Evolutionary conservation across 805 yeast species (phyloP).

Genomic region (Candida krabiensis): DNA sequence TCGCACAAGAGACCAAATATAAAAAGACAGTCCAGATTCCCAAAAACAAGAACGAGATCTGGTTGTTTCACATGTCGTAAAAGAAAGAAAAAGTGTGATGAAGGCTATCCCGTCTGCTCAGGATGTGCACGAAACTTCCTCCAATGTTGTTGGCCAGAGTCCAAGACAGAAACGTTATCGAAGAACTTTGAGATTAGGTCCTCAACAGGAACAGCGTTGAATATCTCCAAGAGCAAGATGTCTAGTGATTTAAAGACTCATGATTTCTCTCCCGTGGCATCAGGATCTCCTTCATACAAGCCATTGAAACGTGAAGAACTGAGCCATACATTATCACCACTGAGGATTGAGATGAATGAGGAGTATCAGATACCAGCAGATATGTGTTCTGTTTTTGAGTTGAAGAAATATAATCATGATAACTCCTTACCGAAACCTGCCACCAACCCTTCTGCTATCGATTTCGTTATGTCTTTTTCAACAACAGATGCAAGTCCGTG

Average conservation of each 20-base stretch:
- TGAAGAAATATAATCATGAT: slow-evolving; percentile 23
- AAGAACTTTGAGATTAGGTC: slow-evolving; percentile 27
- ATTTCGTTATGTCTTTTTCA: slow-evolving; percentile 9
- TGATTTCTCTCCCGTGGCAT: not conserved
- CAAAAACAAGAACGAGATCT: slow-evolving; percentile 29
- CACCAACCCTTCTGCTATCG: slow-evolving; percentile 12
- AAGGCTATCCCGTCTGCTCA: slow-evolving; percentile 31
- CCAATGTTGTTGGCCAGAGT: slow-evolving; percentile 34
- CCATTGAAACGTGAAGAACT: not conserved
- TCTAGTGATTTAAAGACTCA: not conserved
- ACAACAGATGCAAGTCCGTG: not conserved
- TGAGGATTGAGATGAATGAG: slow-evolving; percentile 10
- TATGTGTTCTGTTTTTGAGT: slow-evolving; percentile 29
- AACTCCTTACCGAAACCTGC: slow-evolving; percentile 10
- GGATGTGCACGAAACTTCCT: slow-evolving; percentile 36
- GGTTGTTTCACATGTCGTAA: slow-evolving; percentile 40
- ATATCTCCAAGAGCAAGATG: not conserved
- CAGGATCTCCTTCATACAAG: not conserved
- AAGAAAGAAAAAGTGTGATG: slow-evolving; percentile 39
- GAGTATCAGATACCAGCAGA: slow-evolving; percentile 26
- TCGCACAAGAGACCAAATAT: not conserved
- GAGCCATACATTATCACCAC: not conserved
- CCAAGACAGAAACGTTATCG: slow-evolving; percentile 26
- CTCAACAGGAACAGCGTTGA: slow-evolving; percentile 11
- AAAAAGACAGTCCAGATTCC: slow-evolving; percentile 5